These are phyloP conservation scores for Ailanthus altissimus DNA, from an alignment of 345 rosid genomes.

Conservation along the genomic window DNA sequence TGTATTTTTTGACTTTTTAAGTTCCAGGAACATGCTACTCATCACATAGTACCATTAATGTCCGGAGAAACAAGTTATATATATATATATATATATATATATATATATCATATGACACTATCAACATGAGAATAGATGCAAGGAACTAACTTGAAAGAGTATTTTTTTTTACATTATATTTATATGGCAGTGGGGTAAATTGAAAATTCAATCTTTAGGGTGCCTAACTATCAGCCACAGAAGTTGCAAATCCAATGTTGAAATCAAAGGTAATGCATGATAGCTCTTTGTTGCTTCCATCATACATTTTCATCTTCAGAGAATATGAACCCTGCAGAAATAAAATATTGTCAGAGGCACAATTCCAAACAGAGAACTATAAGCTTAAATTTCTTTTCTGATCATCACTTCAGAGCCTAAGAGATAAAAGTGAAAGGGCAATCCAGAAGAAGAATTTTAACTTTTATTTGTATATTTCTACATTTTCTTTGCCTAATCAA, in stretches of 20 bases:
- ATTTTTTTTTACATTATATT: constrained; percentile 16
- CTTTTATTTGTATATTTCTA: neutral
- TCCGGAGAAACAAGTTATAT: neutral
- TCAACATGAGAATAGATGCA: neutral
- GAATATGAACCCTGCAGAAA: constrained; percentile 76
- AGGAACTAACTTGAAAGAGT: constrained; percentile 8
- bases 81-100: too few relatives aligned
- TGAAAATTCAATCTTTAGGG: constrained; percentile 3
- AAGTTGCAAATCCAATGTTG: constrained; percentile 60
- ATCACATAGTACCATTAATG: constrained; percentile 8
- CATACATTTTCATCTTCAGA: constrained; percentile 84
- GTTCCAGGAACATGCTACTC: neutral
- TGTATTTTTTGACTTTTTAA: neutral
- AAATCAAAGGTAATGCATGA: constrained; percentile 85
- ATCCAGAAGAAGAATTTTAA: neutral
- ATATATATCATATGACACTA: neutral
- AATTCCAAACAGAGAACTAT: neutral
- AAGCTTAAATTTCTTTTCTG: neutral
- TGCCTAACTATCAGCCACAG: constrained; percentile 56
- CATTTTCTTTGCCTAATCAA: neutral
- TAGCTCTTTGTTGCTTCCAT: constrained; percentile 45
- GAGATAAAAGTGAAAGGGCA: neutral
- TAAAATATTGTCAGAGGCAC: constrained; percentile 3
- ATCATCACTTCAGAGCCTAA: neutral
- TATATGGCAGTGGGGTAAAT: neutral